These are phyloP conservation scores for Neurospora crassa DNA, from an alignment of 2,329 filamentous ascomycete genomes.

Conservation along the genomic window DNA sequence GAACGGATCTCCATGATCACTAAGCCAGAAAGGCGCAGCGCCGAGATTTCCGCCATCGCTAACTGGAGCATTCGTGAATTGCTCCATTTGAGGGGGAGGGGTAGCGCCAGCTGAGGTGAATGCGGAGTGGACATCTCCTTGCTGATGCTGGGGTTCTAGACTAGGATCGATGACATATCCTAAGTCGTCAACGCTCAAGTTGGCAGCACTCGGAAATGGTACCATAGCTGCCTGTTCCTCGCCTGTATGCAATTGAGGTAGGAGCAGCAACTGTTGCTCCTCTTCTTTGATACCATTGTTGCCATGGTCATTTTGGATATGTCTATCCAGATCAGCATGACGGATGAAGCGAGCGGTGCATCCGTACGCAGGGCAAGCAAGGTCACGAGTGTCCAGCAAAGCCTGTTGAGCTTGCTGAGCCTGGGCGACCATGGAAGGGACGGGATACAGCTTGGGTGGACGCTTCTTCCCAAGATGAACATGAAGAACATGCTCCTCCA, in stretches of 20 bases:
- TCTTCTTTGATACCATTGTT: background rate
- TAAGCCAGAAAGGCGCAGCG: background rate
- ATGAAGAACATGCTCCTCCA: constrained; percentile 78
- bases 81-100: background rate
- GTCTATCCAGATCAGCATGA: constrained; percentile 38
- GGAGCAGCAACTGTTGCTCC: background rate
- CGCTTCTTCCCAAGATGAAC: constrained; percentile 60
- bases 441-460: constrained; percentile 22
- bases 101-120: background rate
- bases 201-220: background rate
- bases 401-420: constrained; percentile 34
- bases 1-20: background rate
- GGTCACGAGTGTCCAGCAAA: constrained; percentile 29
- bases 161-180: background rate
- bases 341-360: constrained; percentile 40
- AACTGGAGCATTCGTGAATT: background rate
- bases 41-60: background rate
- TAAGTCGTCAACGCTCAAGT: background rate
- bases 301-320: constrained; percentile 28
- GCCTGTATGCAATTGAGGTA: background rate
- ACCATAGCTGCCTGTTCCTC: background rate
- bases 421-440: constrained; percentile 9
- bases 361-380: constrained; percentile 31
- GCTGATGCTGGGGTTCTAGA: background rate
- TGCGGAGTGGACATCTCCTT: background rate